Evolutionary conservation across 306 rosid species (phyloP).

Genomic region (Fragaria nilgerrensis): DNA sequence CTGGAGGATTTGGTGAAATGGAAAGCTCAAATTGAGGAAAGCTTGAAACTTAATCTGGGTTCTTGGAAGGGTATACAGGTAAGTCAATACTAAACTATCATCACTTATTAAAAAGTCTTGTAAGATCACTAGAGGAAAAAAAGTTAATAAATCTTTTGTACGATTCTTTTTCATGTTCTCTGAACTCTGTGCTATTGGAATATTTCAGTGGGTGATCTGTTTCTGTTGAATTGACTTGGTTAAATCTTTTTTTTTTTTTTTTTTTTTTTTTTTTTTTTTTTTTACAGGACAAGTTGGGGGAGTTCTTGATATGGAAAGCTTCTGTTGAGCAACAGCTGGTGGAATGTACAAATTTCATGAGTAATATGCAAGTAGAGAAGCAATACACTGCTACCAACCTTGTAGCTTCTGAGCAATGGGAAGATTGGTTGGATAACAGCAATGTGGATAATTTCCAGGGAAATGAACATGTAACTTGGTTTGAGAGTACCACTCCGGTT

Average conservation of each 20-base stretch:
- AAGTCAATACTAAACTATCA: constrained; percentile 15
- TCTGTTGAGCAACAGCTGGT: constrained; percentile 59
- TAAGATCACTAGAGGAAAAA: neutral
- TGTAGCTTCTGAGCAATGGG: constrained; percentile 60
- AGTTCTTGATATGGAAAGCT: constrained; percentile 61
- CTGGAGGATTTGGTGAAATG: constrained; percentile 59
- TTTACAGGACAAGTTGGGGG: constrained; percentile 59
- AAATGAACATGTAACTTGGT: constrained; percentile 59
- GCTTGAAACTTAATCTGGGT: constrained; percentile 48
- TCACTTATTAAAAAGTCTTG: neutral
- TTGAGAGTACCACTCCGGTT: constrained; percentile 49
- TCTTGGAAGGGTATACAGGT: constrained; percentile 80
- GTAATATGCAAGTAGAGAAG: constrained; percentile 44
- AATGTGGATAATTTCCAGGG: constrained; percentile 50
- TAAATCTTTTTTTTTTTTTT: neutral
- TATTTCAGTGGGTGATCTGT: neutral
- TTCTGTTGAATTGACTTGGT: constrained; percentile 13
- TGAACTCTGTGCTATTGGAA: neutral
- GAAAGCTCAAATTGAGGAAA: constrained; percentile 54
- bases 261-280: neutral
- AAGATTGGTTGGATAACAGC: constrained; percentile 67
- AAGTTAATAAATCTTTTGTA: neutral
- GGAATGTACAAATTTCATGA: constrained; percentile 51
- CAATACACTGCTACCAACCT: constrained; percentile 42
- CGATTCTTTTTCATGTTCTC: neutral